Conservation (phyloP, 352 stramenopile genomes). For the Blastocystis sp. region DNA sequence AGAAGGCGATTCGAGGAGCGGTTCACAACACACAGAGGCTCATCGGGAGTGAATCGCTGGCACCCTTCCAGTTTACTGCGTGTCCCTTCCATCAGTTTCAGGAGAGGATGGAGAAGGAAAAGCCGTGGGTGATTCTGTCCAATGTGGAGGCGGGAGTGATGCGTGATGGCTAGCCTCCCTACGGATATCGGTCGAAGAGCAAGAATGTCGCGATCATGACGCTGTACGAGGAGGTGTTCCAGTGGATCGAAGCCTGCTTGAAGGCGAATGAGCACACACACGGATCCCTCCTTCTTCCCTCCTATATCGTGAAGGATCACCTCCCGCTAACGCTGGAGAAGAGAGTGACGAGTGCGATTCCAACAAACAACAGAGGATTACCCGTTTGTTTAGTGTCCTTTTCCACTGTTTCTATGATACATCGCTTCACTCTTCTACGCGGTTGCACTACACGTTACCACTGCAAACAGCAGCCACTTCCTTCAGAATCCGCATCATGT, state of each 20-base stretch:
- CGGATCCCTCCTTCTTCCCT: conserved; percentile 18
- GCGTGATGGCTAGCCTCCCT: conserved; percentile 15
- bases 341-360: background rate
- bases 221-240: conserved; percentile 10
- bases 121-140: conserved; percentile 5
- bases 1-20: background rate
- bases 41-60: too few relatives aligned
- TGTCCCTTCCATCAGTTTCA: background rate
- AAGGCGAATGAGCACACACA: background rate
- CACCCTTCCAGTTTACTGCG: background rate
- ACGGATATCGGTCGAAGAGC: conserved; percentile 50
- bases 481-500: conserved; percentile 14
- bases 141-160: background rate
- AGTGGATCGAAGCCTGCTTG: conserved; percentile 2
- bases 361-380: conserved; percentile 17
- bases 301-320: conserved; percentile 51
- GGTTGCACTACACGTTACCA: background rate
- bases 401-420: conserved; percentile 14
- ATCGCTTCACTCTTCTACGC: background rate
- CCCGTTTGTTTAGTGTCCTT: conserved; percentile 27
- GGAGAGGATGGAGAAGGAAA: background rate
- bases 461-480: background rate
- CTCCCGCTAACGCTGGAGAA: background rate
- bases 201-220: conserved; percentile 22
- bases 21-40: conserved; percentile 4